phyloP scores from a whole-genome alignment of 2,329 filamentous ascomycete species.

The Sarocladium oryzae region DNA sequence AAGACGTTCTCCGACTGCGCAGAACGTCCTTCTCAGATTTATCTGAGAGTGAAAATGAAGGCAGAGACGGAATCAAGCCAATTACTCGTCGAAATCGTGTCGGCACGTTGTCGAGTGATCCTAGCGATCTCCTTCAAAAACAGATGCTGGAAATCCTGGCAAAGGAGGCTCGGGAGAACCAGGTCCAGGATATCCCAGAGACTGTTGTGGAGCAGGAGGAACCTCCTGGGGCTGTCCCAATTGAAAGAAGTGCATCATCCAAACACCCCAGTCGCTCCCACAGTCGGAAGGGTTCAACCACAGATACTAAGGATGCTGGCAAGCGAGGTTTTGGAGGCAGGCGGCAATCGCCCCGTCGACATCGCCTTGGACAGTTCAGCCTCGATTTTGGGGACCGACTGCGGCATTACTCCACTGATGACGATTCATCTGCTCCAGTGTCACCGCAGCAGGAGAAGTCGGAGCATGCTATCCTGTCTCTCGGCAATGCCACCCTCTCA shows the following conservation, averaged over 20 bases:
- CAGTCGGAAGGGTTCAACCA: slow-evolving; percentile 30
- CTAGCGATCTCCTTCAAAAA: slow-evolving; percentile 49
- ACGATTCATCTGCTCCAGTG: slow-evolving; percentile 39
- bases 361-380: slow-evolving; percentile 33
- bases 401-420: slow-evolving; percentile 35
- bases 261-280: slow-evolving; percentile 24
- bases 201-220: slow-evolving; percentile 25
- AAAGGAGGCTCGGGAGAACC: slow-evolving; percentile 41
- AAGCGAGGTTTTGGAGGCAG: background rate
- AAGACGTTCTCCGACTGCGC: slow-evolving; percentile 46
- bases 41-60: slow-evolving; percentile 50
- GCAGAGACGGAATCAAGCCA: slow-evolving; percentile 25
- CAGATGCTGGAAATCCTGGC: slow-evolving; percentile 57
- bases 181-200: slow-evolving; percentile 25
- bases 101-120: slow-evolving; percentile 41
- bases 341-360: slow-evolving; percentile 15
- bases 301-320: slow-evolving; percentile 19
- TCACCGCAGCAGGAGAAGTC: slow-evolving; percentile 43
- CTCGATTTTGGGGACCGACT: slow-evolving; percentile 40
- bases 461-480: slow-evolving; percentile 19
- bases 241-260: slow-evolving; percentile 18
- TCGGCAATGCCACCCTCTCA: slow-evolving; percentile 49
- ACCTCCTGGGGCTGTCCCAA: background rate
- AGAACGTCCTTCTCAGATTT: slow-evolving; percentile 43
- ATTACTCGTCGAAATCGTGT: slow-evolving; percentile 27